Percentiles rank a stretch among this genome's conserved stretches.
Conservation (phyloP, 192 early-diverging fungal species). For the Entomortierella parvispora region DNA sequence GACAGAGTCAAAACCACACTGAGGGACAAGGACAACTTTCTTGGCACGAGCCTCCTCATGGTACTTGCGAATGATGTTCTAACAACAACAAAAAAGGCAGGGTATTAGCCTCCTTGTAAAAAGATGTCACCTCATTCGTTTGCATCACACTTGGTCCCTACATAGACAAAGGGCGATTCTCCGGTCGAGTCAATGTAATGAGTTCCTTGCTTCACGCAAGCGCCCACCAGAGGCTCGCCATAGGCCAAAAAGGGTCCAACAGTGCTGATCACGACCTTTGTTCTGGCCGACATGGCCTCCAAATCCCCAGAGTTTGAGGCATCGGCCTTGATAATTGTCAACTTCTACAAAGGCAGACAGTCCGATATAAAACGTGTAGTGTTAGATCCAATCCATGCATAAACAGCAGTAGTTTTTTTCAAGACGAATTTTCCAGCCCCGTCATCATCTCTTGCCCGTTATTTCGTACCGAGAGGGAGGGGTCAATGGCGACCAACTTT, state of each 20-base stretch:
- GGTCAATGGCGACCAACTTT: slow-evolving; percentile 62
- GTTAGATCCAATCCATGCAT: not conserved
- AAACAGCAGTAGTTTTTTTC: no score
- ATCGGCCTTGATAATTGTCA: slow-evolving; percentile 79
- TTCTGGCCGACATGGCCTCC: slow-evolving; percentile 65
- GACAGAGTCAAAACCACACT: slow-evolving; percentile 92
- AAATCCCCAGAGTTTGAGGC: slow-evolving; percentile 66
- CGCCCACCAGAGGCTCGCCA: slow-evolving; percentile 75
- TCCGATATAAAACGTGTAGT: not conserved
- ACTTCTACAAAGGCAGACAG: slow-evolving; percentile 20
- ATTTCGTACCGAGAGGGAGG: slow-evolving; percentile 53
- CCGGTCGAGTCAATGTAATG: slow-evolving; percentile 96
- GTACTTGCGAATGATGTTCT: slow-evolving; percentile 71
- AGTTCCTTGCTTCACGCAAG: slow-evolving; percentile 73
- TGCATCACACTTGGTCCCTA: slow-evolving; percentile 1
- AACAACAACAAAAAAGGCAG: slow-evolving; percentile 57
- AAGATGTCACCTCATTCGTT: not conserved
- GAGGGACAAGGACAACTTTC: slow-evolving; percentile 78
- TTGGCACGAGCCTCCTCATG: slow-evolving; percentile 72
- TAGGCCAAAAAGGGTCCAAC: slow-evolving; percentile 83
- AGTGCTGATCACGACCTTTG: slow-evolving; percentile 82
- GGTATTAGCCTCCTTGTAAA: not conserved
- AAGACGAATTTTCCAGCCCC: no score
- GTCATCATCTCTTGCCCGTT: no score
- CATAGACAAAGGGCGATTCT: slow-evolving; percentile 61